Evolutionary conservation across 2,329 filamentous ascomycete genomes (phyloP), one percentile per base, ranked within the genome.

Genomic region (Colletotrichum falcatum): DNA sequence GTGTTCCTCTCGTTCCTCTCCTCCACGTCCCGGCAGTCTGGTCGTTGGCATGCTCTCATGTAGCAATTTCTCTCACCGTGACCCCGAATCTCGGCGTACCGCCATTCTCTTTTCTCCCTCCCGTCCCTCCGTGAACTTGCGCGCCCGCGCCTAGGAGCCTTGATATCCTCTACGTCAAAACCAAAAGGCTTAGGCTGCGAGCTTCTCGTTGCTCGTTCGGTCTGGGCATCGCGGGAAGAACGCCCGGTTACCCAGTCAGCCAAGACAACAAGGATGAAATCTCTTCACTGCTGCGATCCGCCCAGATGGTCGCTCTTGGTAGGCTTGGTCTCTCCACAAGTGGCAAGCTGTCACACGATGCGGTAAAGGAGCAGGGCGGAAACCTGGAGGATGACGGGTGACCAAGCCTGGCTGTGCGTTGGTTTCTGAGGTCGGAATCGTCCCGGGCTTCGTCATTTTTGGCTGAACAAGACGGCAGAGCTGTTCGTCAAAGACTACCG

Each of bases 201-300:
- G 64, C 58, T 70, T 67, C 62, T 53, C 46, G 64, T 59, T 67
- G 64, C 64, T 70, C 59, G 67, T 67, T 54, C 35, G 5, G 51
- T 23, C 67, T 67, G 26, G 53, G 51, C 51, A 58, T 54, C 58
- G 58, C 44, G 67, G 53, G 37, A 70, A 46, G 53, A n/a, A n/a
- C 56, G 33, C 42, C 49, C 18, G 12, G 28, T 11, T 7, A 49
- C 18, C 11, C 46, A 49, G 33, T 26, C 30, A n/a, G 28, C 60
- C 46, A 37, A 63, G 61, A 51, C 26, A n/a, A 16, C 0, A 59
- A 30, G 30, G 37, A 6, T 9, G 37, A 20, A 63, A 55, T 20
- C 20, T 54, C 26, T 49, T 46, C 26, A 33, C 26, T 12, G 28
- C 5, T 9, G 35, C 26, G 11, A 55, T 33, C 37, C 20, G 20